Conservation (phyloP, 306 rosid genomes). For the Vicia villosa region DNA sequence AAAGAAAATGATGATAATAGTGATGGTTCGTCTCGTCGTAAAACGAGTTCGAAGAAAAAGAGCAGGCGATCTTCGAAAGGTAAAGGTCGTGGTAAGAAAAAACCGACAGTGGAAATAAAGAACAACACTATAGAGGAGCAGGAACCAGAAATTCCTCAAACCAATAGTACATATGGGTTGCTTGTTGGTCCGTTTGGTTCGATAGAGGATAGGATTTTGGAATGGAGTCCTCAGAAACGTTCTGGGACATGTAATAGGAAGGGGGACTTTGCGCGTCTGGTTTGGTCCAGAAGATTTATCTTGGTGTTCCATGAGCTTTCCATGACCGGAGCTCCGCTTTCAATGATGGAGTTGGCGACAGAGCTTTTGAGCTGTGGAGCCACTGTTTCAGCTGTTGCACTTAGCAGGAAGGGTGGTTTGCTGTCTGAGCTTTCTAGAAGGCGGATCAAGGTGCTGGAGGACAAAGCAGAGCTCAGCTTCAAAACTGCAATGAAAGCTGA, state of each 20-base stretch:
- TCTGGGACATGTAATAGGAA: constrained; percentile 94
- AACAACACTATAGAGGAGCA: constrained; percentile 54
- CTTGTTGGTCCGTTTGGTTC: constrained; percentile 90
- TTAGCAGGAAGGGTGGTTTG: constrained; percentile 95
- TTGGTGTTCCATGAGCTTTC: constrained; percentile 92
- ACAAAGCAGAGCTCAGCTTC: constrained; percentile 84
- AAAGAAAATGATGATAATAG: constrained; percentile 28
- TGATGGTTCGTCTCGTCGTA: constrained; percentile 49
- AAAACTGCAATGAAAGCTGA: constrained; percentile 98
- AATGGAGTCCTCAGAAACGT: constrained; percentile 91
- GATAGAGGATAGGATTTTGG: constrained; percentile 72
- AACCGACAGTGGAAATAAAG: constrained; percentile 45
- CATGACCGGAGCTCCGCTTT: constrained; percentile 95
- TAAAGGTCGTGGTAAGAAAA: constrained; percentile 57
- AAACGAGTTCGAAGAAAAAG: constrained; percentile 61
- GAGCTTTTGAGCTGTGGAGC: constrained; percentile 99
- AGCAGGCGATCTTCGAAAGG: constrained; percentile 48
- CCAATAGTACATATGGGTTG: constrained; percentile 72
- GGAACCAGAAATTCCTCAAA: constrained; percentile 74
- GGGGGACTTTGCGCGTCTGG: constrained; percentile 87
- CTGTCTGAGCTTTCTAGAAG: constrained; percentile 91
- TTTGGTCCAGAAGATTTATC: constrained; percentile 95
- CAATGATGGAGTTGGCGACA: constrained; percentile 96
- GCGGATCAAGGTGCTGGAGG: constrained; percentile 88
- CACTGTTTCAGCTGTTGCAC: constrained; percentile 89